These are phyloP conservation scores for Penicillium tannophilum DNA, from an alignment of 495 filamentous ascomycete genomes.

Conservation along the genomic window DNA sequence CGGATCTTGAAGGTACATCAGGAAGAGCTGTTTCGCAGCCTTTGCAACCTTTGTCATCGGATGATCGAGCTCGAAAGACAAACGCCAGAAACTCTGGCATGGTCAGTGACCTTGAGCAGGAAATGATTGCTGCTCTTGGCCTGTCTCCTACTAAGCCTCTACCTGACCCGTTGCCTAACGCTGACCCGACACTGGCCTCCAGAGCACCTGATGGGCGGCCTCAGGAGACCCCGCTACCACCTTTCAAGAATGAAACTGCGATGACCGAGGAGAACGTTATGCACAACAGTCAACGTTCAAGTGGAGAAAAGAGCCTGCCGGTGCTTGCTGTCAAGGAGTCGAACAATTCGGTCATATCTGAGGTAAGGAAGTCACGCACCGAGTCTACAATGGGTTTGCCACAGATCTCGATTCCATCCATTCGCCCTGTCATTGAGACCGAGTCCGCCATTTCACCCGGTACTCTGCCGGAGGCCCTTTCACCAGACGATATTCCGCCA, in stretches of 20 bases:
- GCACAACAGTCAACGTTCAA: background rate
- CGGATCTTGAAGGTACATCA: background rate
- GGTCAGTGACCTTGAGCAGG: conserved; percentile 23
- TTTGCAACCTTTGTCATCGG: conserved; percentile 3
- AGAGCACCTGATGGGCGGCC: background rate
- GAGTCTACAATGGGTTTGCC: conserved; percentile 4
- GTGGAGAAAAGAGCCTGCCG: conserved; percentile 11
- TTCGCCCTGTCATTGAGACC: conserved; percentile 18
- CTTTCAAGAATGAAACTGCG: background rate
- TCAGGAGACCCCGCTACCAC: background rate
- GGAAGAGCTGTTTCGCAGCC: background rate
- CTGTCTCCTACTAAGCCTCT: conserved; percentile 24
- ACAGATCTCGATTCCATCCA: conserved; percentile 12
- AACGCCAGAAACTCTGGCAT: conserved; percentile 1
- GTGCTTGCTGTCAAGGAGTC: conserved; percentile 9
- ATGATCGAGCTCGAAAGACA: conserved; percentile 1
- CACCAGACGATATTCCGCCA: background rate
- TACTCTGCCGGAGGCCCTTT: background rate
- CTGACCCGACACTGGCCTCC: background rate
- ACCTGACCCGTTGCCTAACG: background rate
- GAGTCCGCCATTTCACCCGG: conserved; percentile 11
- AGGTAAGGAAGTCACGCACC: background rate
- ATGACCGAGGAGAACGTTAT: too few species aligned
- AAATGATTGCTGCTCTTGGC: conserved; percentile 31
- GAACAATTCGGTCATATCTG: background rate